Base-by-base conservation (phyloP, 2,329 filamentous ascomycete genomes). In the Colletotrichum caudatum region DNA sequence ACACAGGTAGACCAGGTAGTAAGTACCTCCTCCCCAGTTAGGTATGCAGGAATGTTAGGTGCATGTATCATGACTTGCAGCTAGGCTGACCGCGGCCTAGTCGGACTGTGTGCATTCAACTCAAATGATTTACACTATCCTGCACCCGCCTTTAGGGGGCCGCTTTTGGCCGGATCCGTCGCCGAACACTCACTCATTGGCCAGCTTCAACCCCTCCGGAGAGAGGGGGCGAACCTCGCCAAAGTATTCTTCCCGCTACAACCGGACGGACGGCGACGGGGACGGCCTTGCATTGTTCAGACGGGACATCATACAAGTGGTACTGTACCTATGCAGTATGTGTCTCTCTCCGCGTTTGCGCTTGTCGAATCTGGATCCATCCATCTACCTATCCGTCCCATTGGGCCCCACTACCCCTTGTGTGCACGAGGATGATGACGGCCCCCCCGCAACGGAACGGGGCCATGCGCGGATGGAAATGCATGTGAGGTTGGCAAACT, bases 151-250 rank as follows among this genome's bases (percentile, higher is more conserved):
- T 62, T 50, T 65, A 71, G 69, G 69, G 69, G 64, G 59, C 59
- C 59, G 69, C 60, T 54, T 72, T 61, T 69, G 69, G 56, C 69
- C 69, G 69, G 48, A 72, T 72, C 56, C 69, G 69, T 69, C 69
- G 33, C 37, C 48, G 59, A 5, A 59, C 51, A 54, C 58, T 41
- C 59, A 54, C 46, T 50, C 29, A 72, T 69, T 72, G 65, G 69
- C 46, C 26, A 50, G 20, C 26, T 12, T 14, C 33, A 26, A 20
- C n/a, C 6, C 46, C 9, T 14, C 20, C 8, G 7, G 46, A 11
- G n/a, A 23, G 46, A 44, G 44, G 44, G 46, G 20, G 56, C 35
- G 53, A 69, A 56, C 54, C 65, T 54, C 66, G 35, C 53, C 35
- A 41, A 41, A 14, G 39, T 44, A n/a, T 56, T 71, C 64, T 72